Evolutionary conservation across 2,329 filamentous ascomycete genomes (phyloP).

Genomic region (Phyllosticta citrichinensis): DNA sequence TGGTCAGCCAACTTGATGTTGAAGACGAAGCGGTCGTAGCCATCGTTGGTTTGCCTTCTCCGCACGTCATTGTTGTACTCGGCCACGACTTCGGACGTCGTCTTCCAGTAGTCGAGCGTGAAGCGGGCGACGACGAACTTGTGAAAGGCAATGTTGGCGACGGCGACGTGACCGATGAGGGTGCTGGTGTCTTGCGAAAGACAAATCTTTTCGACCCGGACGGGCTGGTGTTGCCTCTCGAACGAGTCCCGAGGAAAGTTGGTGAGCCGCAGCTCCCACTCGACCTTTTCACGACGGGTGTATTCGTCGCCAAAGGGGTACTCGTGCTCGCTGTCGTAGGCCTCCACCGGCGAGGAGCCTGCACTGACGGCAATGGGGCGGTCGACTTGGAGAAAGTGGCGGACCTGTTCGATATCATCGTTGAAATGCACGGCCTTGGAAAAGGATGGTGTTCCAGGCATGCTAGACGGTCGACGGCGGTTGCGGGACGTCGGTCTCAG

Average conservation of each 20-base stretch:
- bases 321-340: conserved; percentile 76
- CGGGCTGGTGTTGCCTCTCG: conserved; percentile 53
- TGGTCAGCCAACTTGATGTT: conserved; percentile 87
- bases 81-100: conserved; percentile 85
- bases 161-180: conserved; percentile 71
- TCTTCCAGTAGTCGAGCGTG: conserved; percentile 97
- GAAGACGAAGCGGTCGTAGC: conserved; percentile 85
- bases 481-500: conserved; percentile 63
- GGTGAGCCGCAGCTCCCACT: conserved; percentile 78
- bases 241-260: conserved; percentile 69
- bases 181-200: conserved; percentile 80
- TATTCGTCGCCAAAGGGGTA: conserved; percentile 67
- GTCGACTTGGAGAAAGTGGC: conserved; percentile 91
- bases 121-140: conserved; percentile 88
- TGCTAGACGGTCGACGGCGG: conserved; percentile 74
- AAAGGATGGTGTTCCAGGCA: conserved; percentile 94
- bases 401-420: conserved; percentile 87
- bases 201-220: conserved; percentile 79
- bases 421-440: conserved; percentile 98
- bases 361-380: conserved; percentile 93
- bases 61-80: conserved; percentile 75
- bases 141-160: conserved; percentile 81
- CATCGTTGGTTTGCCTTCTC: conserved; percentile 52
- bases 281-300: conserved; percentile 41
- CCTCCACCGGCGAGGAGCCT: conserved; percentile 81